A percentile compares a stretch with the other conserved stretches of the same genome.
Evolutionary conservation across 345 rosid species (phyloP).

Genomic region (Erucastrum elatum): DNA sequence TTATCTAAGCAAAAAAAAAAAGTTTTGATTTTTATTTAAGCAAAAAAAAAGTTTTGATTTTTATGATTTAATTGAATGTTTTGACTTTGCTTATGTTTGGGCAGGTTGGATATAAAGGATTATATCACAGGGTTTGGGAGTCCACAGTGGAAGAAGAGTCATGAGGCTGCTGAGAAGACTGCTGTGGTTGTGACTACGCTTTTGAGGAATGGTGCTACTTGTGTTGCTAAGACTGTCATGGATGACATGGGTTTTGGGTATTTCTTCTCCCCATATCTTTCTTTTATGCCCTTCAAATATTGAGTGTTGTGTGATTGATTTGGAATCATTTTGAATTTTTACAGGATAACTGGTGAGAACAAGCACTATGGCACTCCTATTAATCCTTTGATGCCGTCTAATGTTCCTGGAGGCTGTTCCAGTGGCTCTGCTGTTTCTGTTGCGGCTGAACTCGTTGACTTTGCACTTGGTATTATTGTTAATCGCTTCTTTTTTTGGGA

Average conservation of each 20-base stretch:
- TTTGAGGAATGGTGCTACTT: conserved; percentile 83
- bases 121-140: conserved; percentile 80
- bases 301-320: neutral
- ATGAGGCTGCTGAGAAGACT: conserved; percentile 65
- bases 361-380: conserved; percentile 79
- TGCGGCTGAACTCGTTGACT: conserved; percentile 80
- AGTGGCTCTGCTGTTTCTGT: conserved; percentile 98
- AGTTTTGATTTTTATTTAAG: neutral
- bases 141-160: conserved; percentile 81
- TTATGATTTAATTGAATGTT: neutral
- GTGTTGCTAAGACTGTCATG: conserved; percentile 86
- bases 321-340: neutral
- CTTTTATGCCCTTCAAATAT: neutral
- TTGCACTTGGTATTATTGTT: conserved; percentile 70
- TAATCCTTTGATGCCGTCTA: conserved; percentile 64
- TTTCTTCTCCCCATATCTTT: neutral
- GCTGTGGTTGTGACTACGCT: conserved; percentile 69
- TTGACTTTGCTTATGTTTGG: neutral
- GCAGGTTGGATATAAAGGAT: conserved; percentile 82
- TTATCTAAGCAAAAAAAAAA: neutral
- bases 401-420: conserved; percentile 89
- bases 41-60: neutral
- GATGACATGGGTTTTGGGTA: conserved; percentile 87
- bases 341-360: conserved; percentile 78
- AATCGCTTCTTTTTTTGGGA: neutral